A percentile compares a stretch with the other conserved stretches of the same genome.
Evolutionary conservation across 441 rosid genomes (phyloP).

Genomic region (Populus hybrid): DNA sequence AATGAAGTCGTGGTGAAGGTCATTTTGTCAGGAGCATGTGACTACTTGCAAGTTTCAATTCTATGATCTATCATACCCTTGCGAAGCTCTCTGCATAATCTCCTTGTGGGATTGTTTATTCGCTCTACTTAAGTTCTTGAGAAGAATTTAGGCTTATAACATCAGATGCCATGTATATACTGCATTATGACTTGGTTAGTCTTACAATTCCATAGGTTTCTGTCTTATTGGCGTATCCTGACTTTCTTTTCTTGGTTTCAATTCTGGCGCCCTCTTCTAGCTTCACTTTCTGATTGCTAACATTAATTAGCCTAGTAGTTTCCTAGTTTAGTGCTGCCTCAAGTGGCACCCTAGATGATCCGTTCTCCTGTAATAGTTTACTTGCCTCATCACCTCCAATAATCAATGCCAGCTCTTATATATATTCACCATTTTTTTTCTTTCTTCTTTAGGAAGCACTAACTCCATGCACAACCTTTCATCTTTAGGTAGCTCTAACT

Average conservation of each 20-base stretch:
- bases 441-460: conserved; percentile 12
- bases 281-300: conserved; percentile 5
- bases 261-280: conserved; percentile 7
- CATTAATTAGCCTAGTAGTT: conserved; percentile 16
- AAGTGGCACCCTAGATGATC: conserved; percentile 14
- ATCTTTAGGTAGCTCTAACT: conserved; percentile 29
- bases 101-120: conserved; percentile 14
- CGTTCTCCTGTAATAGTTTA: conserved; percentile 5
- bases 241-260: background rate
- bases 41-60: conserved; percentile 8
- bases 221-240: conserved; percentile 9
- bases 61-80: background rate
- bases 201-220: conserved; percentile 16
- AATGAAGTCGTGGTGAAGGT: background rate
- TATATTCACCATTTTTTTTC: conserved; percentile 12
- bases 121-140: conserved; percentile 9
- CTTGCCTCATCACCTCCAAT: conserved; percentile 18
- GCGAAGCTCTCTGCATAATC: conserved; percentile 5
- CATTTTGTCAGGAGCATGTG: conserved; percentile 13
- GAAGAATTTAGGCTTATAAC: conserved; percentile 20
- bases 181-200: conserved; percentile 19
- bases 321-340: conserved; percentile 12
- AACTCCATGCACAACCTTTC: background rate
- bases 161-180: conserved; percentile 33
- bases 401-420: conserved; percentile 20